Evolutionary conservation across 176 grass and related monocot species (phyloP), one percentile per base, ranked within the genome.

Genomic region (Dactylis glomerata): DNA sequence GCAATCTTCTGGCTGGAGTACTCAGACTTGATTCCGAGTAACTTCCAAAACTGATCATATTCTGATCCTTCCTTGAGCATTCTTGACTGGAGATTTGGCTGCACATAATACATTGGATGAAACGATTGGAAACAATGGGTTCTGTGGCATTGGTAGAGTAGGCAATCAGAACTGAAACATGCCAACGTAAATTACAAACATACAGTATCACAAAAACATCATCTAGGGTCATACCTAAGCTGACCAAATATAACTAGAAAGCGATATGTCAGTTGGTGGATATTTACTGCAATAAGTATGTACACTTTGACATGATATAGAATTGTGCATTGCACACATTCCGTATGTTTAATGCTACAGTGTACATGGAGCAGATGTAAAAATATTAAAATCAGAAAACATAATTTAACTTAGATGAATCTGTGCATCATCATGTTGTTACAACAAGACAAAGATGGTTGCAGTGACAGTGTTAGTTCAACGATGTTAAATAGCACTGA

Each of bases 1-100:
- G 61, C 86, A 40, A 99, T 88, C 83, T 92, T 99, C 73, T 99
- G 96, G 85, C 93, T 90, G 13, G 91, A 66, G 77, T 96, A 96
- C 85, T 99, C 93, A 61, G 93, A 94, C 89, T 96, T 99, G 36
- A 94, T 88, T 58, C 96, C 91, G 55, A 99, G 83, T 61, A 92
- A 79, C 87, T 87, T 93, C 96, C 96, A 99, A 87, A 96, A 99
- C 44, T 94, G 96, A 66, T 99, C 96, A 45, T 86, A 93, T 86
- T 99, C 96, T 80, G 93, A 92, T 76, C 96, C 96, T 88, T 99
- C 96, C 61, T 93, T 99, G 72, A 96, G 96, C 76, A 94, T 82
- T 93, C 85, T 94, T 44, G 96, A 92, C 74, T 99, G 96, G 52
- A 96, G 52, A 89, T 99, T 99, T 69, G 96, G 93, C 96, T 98